These are phyloP conservation scores for Mucor saturninus DNA, from an alignment of 371 early-diverging fungal species.

Conservation along the genomic window DNA sequence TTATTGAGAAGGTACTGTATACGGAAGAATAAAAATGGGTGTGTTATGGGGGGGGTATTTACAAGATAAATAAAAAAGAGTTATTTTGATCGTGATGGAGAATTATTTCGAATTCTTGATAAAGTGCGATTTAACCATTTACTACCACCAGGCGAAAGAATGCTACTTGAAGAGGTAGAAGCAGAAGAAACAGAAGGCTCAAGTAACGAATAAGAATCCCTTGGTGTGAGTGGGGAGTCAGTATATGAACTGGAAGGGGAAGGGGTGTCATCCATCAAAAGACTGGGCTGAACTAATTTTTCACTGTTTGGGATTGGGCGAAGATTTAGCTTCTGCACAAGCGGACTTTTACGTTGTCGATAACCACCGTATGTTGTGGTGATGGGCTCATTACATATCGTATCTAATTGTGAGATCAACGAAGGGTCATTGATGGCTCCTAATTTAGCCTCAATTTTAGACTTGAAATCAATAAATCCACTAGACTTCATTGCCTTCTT, in stretches of 20 bases:
- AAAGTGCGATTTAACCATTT: conserved; percentile 13
- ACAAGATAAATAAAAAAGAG: not conserved
- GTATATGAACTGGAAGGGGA: conserved; percentile 15
- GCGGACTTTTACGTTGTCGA: conserved; percentile 24
- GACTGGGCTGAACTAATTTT: not conserved
- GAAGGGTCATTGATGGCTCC: conserved; percentile 24
- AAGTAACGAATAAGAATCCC: conserved; percentile 7
- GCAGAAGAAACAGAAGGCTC: not conserved
- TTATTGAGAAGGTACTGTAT: not conserved
- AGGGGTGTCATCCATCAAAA: conserved; percentile 9
- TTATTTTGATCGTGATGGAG: conserved; percentile 2
- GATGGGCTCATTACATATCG: not conserved
- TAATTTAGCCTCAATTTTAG: conserved; percentile 30
- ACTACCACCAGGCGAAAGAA: not conserved
- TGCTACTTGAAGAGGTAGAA: not conserved
- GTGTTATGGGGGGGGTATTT: not conserved
- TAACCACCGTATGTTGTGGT: conserved; percentile 14
- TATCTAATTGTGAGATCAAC: conserved; percentile 20
- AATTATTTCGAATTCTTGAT: conserved; percentile 13
- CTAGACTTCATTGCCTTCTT: conserved; percentile 21
- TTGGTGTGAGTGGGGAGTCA: conserved; percentile 19
- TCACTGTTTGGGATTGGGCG: conserved; percentile 17
- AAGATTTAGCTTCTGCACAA: conserved; percentile 22
- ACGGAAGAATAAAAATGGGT: not conserved
- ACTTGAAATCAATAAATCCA: conserved; percentile 31